A percentile compares a stretch with the other conserved stretches of the same genome.
phyloP scores from a whole-genome alignment of 495 filamentous ascomycete genomes.

The Endocarpon pusillum region DNA sequence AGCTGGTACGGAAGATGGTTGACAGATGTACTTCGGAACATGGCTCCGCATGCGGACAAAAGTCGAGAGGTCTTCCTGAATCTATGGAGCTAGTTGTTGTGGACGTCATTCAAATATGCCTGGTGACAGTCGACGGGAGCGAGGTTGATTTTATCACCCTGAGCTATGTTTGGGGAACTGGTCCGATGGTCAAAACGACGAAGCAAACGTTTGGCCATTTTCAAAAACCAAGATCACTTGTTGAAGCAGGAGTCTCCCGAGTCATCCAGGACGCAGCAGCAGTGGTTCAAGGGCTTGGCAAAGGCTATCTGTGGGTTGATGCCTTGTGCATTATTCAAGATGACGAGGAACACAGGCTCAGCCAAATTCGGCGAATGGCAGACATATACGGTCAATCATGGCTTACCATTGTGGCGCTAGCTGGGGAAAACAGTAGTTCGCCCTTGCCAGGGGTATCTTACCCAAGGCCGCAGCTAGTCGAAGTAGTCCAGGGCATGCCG shows the following conservation, averaged over 20 bases:
- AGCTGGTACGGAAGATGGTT: no score
- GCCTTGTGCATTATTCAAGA: slow-evolving; percentile 15
- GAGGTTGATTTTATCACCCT: slow-evolving; percentile 6
- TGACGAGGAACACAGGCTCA: slow-evolving; percentile 5
- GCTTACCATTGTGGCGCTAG: slow-evolving; percentile 9
- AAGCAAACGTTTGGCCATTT: no score
- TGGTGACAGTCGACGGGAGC: slow-evolving; percentile 3
- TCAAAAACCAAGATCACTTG: no score
- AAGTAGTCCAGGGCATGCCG: no score
- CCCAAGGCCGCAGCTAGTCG: no score
- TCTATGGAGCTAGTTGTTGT: no score
- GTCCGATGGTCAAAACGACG: no score
- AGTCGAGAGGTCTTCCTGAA: no score
- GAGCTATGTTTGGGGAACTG: slow-evolving; percentile 11
- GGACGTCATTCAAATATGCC: no score
- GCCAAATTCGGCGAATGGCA: slow-evolving; percentile 10
- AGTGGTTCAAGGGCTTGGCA: neutral
- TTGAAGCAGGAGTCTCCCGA: no score
- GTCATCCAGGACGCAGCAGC: slow-evolving; percentile 1
- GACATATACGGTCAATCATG: slow-evolving; percentile 8
- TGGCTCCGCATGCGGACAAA: no score
- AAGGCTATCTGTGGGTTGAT: slow-evolving; percentile 15
- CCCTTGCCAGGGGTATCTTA: slow-evolving; percentile 7
- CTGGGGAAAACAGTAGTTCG: slow-evolving; percentile 4
- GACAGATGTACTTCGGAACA: no score